Evolutionary conservation across 2,329 filamentous ascomycete genomes (phyloP), one percentile per base, ranked within the genome.

Genomic region (Arachnomyces sp.): DNA sequence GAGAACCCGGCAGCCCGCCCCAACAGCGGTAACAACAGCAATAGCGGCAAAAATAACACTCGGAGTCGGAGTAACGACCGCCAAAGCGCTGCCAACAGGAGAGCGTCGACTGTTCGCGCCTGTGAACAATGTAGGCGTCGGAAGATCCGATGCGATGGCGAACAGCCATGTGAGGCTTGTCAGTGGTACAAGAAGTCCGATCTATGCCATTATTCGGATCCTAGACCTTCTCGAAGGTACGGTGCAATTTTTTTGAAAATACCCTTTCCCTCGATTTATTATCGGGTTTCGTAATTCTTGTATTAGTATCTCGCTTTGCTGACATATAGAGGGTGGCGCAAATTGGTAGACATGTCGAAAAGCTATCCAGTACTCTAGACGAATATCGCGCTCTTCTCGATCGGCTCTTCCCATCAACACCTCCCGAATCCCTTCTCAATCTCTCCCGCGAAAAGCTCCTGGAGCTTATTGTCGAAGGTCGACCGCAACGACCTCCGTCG

Each of bases 101-200:
- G 63, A 40, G 58, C 63, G 28, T 65, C 62, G 7, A 66, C 62
- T 5, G 49, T 64, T 12, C 60, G 63, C 8, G 83, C 83, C 29
- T 87, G 83, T 59, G 80, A 83, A 35, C 82, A 85, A 52, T 87
- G 85, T 65, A 81, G 87, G 56, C 74, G 85, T 50, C 76, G 85
- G 46, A 92, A 90, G 63, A 90, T 90, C 40, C 81, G 86, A 47
- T 92, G 86, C 56, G 84, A 89, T 65, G 86, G 86, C 40, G 77
- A 82, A 49, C 82, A 86, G 55, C 86, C 86, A 8, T 92, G 86
- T 56, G 83, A 84, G 29, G 85, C 88, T 57, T 92, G 86, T 58
- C 75, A 85, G 43, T 88, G 84, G 60, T 89, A 86, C 57, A 79
- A 86, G 42, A 84, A 85, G 46, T 82, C 84, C 3, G 85, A 88